These are phyloP conservation scores for Chalaropsis ovoidea DNA, from an alignment of 2,329 filamentous ascomycete species.

Conservation along the genomic window DNA sequence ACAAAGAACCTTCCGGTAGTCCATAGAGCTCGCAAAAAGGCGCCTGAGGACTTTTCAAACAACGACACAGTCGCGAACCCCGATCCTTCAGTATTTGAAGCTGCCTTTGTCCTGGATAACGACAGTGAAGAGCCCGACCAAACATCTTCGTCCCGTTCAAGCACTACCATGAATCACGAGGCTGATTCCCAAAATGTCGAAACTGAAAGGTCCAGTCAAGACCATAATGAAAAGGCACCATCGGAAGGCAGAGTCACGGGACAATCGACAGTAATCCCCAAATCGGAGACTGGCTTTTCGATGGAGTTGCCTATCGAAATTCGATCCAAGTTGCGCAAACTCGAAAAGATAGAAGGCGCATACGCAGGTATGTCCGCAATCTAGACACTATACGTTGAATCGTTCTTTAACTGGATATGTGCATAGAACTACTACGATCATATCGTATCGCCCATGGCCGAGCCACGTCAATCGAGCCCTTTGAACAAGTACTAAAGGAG, in stretches of 20 bases:
- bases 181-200: neutral
- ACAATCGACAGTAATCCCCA: neutral
- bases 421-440: slow-evolving; percentile 70
- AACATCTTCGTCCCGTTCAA: slow-evolving; percentile 29
- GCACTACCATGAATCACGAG: neutral
- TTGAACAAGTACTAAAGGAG: slow-evolving; percentile 82
- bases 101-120: slow-evolving; percentile 71
- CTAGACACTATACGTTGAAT: neutral
- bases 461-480: slow-evolving; percentile 79
- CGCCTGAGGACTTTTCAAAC: slow-evolving; percentile 29
- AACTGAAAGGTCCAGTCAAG: neutral
- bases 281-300: slow-evolving; percentile 26
- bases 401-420: neutral
- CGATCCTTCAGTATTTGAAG: slow-evolving; percentile 80
- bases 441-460: slow-evolving; percentile 86
- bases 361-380: slow-evolving; percentile 59
- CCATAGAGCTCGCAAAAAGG: slow-evolving; percentile 32
- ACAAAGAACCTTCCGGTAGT: slow-evolving; percentile 19
- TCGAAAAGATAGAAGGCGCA: slow-evolving; percentile 81
- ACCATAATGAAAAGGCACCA: neutral
- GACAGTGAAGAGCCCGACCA: slow-evolving; percentile 53
- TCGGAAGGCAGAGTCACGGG: neutral
- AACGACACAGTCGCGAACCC: slow-evolving; percentile 45
- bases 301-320: slow-evolving; percentile 63
- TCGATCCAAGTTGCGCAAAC: slow-evolving; percentile 62